Base-by-base conservation (phyloP, 371 early-diverging fungal species). In the Fennellomyces sp. region DNA sequence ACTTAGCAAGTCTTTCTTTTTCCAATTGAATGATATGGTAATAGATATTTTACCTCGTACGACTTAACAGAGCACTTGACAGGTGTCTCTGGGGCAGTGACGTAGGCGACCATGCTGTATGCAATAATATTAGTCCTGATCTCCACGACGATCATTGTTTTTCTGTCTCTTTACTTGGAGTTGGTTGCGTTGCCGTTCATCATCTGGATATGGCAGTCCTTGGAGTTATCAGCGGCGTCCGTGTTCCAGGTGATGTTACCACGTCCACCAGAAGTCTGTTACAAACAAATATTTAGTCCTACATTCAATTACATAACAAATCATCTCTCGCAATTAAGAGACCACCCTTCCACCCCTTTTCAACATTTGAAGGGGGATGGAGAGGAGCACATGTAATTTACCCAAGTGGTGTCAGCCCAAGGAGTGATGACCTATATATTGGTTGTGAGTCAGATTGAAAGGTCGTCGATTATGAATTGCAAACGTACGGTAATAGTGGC, bases 371-470 rank as follows among this genome's bases (percentile, higher is more conserved):
- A 19, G 26, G 33, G 41, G 31, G 28, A 19, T 15, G 19, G 25
- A 30, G 47, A 31, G 8, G 13, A 19, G 38, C 15, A n/a, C 12
- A 50, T 39, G 39, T 17, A 7, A 12, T 6, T 66, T 72, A 79
- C 79, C 79, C 79, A 79, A 48, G 51, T 61, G 48, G 66, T 52
- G 25, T 58, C 45, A 39, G 65, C 63, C 79, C 79, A 79, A 25
- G 79, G 79, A 52, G 68, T 73, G 36, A 79, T 52, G 56, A 79
- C 58, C 79, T 79, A 68, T 35, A n/a, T n/a, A n/a, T n/a, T n/a
- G n/a, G n/a, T n/a, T 23, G 17, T n/a, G 15, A 17, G 23, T 41
- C 29, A 47, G 42, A 52, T 51, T 39, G 30, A 39, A 57, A 47
- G 31, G 45, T 21, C 25, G 21, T 56, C 41, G 41, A 61, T 55